These are phyloP conservation scores for Phytopythium aichiense DNA, from an alignment of 352 stramenopile genomes.

Conservation along the genomic window DNA sequence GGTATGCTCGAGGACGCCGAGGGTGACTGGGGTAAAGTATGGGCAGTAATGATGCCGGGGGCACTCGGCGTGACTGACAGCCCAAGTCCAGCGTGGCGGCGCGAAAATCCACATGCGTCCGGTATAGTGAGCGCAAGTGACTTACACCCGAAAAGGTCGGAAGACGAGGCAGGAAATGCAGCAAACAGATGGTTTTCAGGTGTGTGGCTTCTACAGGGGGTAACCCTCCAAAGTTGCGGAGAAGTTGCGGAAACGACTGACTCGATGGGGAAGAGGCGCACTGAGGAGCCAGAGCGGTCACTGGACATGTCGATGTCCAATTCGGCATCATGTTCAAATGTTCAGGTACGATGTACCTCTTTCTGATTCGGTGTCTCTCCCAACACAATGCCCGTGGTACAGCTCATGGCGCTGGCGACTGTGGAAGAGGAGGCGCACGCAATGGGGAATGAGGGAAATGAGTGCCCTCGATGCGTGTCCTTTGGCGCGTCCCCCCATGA, in stretches of 20 bases:
- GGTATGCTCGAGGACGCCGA: too few species aligned
- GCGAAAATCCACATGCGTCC: not conserved
- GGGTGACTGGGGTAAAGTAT: not conserved
- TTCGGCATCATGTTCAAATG: not conserved
- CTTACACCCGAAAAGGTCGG: not conserved
- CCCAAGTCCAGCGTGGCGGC: too few species aligned
- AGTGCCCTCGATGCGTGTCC: too few species aligned
- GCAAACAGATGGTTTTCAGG: not conserved
- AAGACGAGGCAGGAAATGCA: not conserved
- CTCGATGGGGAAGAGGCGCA: not conserved
- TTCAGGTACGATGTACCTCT: not conserved
- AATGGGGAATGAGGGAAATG: too few species aligned
- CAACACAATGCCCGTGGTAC: not conserved
- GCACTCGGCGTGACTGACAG: not conserved
- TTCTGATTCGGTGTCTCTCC: not conserved
- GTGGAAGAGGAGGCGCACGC: not conserved
- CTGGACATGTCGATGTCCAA: too few species aligned
- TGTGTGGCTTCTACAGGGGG: not conserved
- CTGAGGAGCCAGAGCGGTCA: not conserved
- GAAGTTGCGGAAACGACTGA: not conserved
- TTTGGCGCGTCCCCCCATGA: too few species aligned
- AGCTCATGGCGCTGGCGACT: not conserved
- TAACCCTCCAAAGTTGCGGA: not conserved
- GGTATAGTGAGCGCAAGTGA: not conserved
- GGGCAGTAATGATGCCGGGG: not conserved